A percentile compares a stretch with the other conserved stretches of the same genome.
Conservation (phyloP, 2,329 filamentous ascomycete genomes). For the Fusarium anguioides region DNA sequence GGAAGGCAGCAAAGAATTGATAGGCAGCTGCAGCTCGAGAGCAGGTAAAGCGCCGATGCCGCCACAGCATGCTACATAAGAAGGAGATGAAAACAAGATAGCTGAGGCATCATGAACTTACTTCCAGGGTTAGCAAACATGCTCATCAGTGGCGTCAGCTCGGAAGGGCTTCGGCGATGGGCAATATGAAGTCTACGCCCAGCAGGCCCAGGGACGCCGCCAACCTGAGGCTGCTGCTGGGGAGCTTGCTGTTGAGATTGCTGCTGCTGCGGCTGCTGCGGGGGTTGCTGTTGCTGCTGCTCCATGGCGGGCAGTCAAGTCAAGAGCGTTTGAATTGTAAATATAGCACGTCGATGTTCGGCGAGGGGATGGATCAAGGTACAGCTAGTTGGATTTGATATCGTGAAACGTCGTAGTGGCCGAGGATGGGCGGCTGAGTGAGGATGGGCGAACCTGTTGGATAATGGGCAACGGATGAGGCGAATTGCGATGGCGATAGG, state of each 20-base stretch:
- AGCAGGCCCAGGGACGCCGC: constrained; percentile 76
- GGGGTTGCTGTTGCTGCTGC: constrained; percentile 60
- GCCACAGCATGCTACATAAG: neutral
- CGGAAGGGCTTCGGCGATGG: constrained; percentile 95
- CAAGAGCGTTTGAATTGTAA: constrained; percentile 50
- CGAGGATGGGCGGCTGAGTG: constrained; percentile 39
- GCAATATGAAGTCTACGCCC: constrained; percentile 96
- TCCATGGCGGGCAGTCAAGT: constrained; percentile 69
- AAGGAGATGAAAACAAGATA: neutral
- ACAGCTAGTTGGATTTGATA: constrained; percentile 40
- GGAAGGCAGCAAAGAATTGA: neutral
- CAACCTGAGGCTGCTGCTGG: constrained; percentile 61
- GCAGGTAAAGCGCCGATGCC: constrained; percentile 7
- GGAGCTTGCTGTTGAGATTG: constrained; percentile 65
- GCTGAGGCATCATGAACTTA: constrained; percentile 57
- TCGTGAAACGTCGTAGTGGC: constrained; percentile 38
- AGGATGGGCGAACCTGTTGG: constrained; percentile 40
- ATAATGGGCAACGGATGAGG: constrained; percentile 42
- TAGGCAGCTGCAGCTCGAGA: neutral
- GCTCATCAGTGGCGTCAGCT: constrained; percentile 98
- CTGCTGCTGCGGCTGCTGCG: constrained; percentile 65
- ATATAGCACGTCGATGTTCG: constrained; percentile 54
- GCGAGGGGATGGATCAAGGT: constrained; percentile 39
- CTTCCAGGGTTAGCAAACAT: constrained; percentile 76
- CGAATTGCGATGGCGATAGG: constrained; percentile 45